These are phyloP conservation scores for Wickerhamomyces sp. DNA, from an alignment of 1,139 yeast genomes.

Conservation along the genomic window DNA sequence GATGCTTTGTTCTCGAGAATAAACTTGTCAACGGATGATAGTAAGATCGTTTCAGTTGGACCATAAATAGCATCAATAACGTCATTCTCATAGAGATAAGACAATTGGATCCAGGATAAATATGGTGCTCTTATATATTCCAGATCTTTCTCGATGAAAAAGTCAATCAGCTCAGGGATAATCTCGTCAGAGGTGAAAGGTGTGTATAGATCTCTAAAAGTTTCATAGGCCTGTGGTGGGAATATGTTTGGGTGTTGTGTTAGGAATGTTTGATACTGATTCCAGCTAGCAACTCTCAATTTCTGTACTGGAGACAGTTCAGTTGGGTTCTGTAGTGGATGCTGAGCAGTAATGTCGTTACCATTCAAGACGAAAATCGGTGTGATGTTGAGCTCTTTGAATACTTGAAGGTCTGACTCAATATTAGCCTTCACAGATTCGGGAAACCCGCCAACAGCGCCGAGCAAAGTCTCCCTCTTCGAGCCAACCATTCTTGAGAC, in stretches of 20 bases:
- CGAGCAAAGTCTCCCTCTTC: constrained; percentile 66
- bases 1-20: constrained; percentile 68
- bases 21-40: constrained; percentile 61
- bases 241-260: constrained; percentile 26
- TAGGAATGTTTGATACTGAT: constrained; percentile 26
- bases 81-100: constrained; percentile 53
- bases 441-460: constrained; percentile 85
- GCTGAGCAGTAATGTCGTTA: constrained; percentile 29
- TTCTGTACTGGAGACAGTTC: constrained; percentile 18
- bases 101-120: constrained; percentile 75
- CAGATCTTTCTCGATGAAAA: constrained; percentile 52
- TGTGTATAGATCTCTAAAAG: constrained; percentile 28
- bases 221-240: constrained; percentile 31
- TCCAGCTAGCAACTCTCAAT: constrained; percentile 33
- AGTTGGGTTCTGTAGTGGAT: constrained; percentile 16
- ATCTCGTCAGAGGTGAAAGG: constrained; percentile 36
- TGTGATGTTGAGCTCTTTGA: constrained; percentile 58
- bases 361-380: constrained; percentile 79
- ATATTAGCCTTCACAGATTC: constrained; percentile 53
- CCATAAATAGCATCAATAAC: constrained; percentile 78
- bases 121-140: constrained; percentile 82
- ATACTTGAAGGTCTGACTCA: constrained; percentile 57
- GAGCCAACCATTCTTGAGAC: constrained; percentile 56
- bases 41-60: constrained; percentile 71
- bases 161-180: constrained; percentile 50